Percentiles rank a stretch among this genome's conserved stretches.
Evolutionary conservation across 371 early-diverging fungal species (phyloP).

Genomic region (Thermomucor indicae-seudaticae): DNA sequence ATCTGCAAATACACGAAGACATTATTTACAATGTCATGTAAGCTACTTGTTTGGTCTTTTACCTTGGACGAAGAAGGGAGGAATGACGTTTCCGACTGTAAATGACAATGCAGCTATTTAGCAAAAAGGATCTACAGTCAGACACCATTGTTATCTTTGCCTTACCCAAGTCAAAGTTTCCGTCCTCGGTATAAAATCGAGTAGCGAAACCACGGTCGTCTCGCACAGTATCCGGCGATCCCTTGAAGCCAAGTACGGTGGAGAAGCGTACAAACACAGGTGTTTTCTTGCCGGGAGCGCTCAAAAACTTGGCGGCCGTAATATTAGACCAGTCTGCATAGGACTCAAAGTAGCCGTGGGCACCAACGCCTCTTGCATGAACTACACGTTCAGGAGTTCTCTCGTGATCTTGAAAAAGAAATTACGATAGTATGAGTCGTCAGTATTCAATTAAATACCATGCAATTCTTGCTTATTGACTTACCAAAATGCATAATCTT

Average conservation of each 20-base stretch:
- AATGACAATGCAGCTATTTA: background rate
- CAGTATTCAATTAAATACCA: background rate
- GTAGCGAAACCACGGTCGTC: slow-evolving; percentile 59
- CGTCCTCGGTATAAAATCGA: slow-evolving; percentile 61
- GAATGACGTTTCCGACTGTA: slow-evolving; percentile 43
- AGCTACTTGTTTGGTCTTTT: background rate
- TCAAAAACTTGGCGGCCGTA: slow-evolving; percentile 42
- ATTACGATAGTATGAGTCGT: background rate
- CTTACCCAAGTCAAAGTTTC: slow-evolving; percentile 40
- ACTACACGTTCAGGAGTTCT: slow-evolving; percentile 56
- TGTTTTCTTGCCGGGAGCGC: slow-evolving; percentile 34
- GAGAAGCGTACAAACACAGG: slow-evolving; percentile 57
- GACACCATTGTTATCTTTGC: background rate
- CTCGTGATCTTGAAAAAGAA: slow-evolving; percentile 17
- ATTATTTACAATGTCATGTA: background rate
- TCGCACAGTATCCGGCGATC: slow-evolving; percentile 50
- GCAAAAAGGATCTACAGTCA: background rate
- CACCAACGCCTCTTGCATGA: slow-evolving; percentile 53
- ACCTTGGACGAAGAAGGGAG: slow-evolving; percentile 45
- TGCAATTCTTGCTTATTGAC: background rate
- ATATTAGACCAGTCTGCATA: slow-evolving; percentile 34
- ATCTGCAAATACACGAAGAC: slow-evolving; percentile 36
- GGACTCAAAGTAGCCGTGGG: slow-evolving; percentile 52
- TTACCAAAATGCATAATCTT: slow-evolving; percentile 49
- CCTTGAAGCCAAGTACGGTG: slow-evolving; percentile 46